phyloP scores from a whole-genome alignment of 805 yeast species.

The Candida dendrica region DNA sequence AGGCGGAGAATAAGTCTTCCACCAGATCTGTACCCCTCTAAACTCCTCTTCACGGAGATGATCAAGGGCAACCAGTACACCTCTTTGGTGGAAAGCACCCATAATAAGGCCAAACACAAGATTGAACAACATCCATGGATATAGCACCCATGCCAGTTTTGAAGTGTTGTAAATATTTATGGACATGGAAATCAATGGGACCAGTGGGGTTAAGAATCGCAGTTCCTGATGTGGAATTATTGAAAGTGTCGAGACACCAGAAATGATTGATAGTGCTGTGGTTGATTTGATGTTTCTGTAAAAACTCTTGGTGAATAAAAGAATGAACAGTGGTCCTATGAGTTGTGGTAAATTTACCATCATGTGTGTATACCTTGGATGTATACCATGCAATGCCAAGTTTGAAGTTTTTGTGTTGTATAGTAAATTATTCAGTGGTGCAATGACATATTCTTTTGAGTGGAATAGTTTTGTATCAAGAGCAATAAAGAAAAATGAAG shows the following conservation, averaged over 20 bases:
- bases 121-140: conserved; percentile 62
- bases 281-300: conserved; percentile 31
- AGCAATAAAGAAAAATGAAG: conserved; percentile 32
- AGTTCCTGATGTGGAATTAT: conserved; percentile 87
- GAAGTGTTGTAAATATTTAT: conserved; percentile 33
- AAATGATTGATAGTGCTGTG: conserved; percentile 50
- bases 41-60: conserved; percentile 23
- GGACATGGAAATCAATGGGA: conserved; percentile 63
- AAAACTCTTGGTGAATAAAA: conserved; percentile 36
- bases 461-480: conserved; percentile 48
- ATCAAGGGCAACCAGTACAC: conserved; percentile 63
- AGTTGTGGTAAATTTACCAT: conserved; percentile 72
- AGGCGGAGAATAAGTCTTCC: conserved; percentile 95
- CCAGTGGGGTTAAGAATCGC: conserved; percentile 73
- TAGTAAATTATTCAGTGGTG: conserved; percentile 71
- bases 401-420: conserved; percentile 62
- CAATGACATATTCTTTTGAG: conserved; percentile 28
- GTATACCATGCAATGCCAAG: conserved; percentile 74
- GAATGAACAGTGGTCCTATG: conserved; percentile 61
- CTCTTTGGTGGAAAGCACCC: conserved; percentile 89
- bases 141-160: conserved; percentile 12
- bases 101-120: conserved; percentile 48
- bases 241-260: conserved; percentile 61
- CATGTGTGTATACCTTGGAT: conserved; percentile 68
- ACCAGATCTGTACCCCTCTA: conserved; percentile 57